phyloP scores from a whole-genome alignment of 192 early-diverging fungal genomes.

The Backusella liffmaniae region DNA sequence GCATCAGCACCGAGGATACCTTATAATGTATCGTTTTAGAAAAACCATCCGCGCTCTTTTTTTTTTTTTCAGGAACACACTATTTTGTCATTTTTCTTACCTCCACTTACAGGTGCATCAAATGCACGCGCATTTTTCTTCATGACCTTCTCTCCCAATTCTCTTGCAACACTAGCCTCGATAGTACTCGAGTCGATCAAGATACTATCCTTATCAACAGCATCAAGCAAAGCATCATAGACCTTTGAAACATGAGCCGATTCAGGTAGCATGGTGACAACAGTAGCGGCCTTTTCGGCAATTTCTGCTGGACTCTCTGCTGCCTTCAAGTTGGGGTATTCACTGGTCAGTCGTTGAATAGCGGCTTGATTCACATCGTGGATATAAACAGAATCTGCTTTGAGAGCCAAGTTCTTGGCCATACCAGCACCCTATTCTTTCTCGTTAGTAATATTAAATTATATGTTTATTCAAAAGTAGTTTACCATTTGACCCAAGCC shows the following conservation, averaged over 20 bases:
- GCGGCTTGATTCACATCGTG: slow-evolving; percentile 67
- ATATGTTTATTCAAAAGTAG: background rate
- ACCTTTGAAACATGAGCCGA: slow-evolving; percentile 77
- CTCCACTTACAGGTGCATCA: slow-evolving; percentile 96
- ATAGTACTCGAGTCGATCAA: slow-evolving; percentile 94
- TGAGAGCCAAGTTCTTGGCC: slow-evolving; percentile 80
- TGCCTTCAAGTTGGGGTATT: slow-evolving; percentile 44
- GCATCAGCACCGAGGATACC: slow-evolving; percentile 82
- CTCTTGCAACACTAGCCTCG: slow-evolving; percentile 73
- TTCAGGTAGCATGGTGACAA: slow-evolving; percentile 93
- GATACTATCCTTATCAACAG: slow-evolving; percentile 43
- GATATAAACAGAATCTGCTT: slow-evolving; percentile 61
- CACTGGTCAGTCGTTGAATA: slow-evolving; percentile 53
- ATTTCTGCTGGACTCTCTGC: slow-evolving; percentile 71
- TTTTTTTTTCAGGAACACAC: background rate
- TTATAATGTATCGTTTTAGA: slow-evolving; percentile 18
- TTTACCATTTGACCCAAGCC: slow-evolving; percentile 87
- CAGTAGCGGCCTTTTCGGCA: slow-evolving; percentile 64
- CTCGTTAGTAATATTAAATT: too few relatives aligned
- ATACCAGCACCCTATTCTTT: slow-evolving; percentile 74
- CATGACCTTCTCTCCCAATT: slow-evolving; percentile 63
- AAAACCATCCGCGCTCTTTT: background rate
- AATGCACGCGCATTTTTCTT: slow-evolving; percentile 64
- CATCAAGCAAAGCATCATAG: slow-evolving; percentile 46
- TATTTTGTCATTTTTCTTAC: slow-evolving; percentile 36